Conservation (phyloP, 2,329 filamentous ascomycete species). For the Arthrobotrys musiformis region DNA sequence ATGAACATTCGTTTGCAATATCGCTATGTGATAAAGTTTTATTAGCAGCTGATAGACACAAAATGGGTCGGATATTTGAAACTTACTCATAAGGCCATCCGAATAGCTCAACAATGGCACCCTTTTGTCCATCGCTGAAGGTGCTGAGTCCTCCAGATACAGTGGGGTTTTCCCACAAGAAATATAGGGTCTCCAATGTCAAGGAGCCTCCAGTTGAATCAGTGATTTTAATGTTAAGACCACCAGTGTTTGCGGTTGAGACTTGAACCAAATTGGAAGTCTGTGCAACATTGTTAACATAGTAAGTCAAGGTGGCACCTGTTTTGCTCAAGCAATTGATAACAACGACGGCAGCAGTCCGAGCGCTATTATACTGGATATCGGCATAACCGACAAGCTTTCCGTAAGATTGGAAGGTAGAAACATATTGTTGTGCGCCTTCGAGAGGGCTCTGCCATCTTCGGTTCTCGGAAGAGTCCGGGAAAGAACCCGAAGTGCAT, state of each 20-base stretch:
- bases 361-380: conserved; percentile 60
- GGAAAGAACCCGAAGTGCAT: conserved; percentile 57
- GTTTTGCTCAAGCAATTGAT: conserved; percentile 60
- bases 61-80: neutral
- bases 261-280: conserved; percentile 58
- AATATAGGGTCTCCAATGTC: conserved; percentile 59
- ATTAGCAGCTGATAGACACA: too few species aligned
- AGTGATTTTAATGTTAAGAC: conserved; percentile 58
- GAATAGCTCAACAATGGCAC: conserved; percentile 60
- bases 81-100: conserved; percentile 60
- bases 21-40: conserved; percentile 56
- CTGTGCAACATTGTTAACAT: conserved; percentile 57
- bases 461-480: conserved; percentile 59
- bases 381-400: conserved; percentile 60
- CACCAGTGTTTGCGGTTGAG: conserved; percentile 43
- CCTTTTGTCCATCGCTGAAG: conserved; percentile 60
- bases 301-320: conserved; percentile 57
- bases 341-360: conserved; percentile 58
- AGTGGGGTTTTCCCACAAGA: conserved; percentile 59
- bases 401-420: conserved; percentile 59
- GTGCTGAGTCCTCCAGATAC: conserved; percentile 58
- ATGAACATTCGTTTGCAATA: conserved; percentile 60
- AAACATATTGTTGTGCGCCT: conserved; percentile 56
- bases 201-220: conserved; percentile 58
- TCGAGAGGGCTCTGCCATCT: conserved; percentile 60